Conservation (phyloP, 1,284 basidiomycete species). For the Taiwanofungus camphoratus region DNA sequence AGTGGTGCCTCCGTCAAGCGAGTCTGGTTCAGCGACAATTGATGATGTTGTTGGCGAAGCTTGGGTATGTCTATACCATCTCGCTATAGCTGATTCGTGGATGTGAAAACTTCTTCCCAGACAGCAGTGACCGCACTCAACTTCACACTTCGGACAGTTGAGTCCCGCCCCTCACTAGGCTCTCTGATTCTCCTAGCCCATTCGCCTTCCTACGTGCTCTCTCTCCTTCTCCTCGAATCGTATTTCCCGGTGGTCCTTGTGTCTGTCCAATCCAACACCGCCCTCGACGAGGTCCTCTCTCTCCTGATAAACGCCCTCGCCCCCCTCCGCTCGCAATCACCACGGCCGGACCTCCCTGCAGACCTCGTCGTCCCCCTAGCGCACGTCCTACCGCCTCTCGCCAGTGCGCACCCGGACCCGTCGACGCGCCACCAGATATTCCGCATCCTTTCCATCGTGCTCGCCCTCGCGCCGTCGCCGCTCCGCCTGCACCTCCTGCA, state of each 20-base stretch:
- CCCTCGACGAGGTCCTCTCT: conserved; percentile 52
- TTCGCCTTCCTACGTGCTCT: conserved; percentile 20
- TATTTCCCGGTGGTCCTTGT: conserved; percentile 42
- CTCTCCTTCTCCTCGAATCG: conserved; percentile 24
- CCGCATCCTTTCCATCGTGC: conserved; percentile 47
- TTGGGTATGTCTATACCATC: conserved; percentile 11
- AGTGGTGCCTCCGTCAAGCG: conserved; percentile 9
- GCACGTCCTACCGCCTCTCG: conserved; percentile 45
- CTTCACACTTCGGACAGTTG: conserved; percentile 8
- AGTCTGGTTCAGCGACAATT: not conserved
- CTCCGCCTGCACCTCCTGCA: conserved; percentile 48
- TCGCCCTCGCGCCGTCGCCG: conserved; percentile 40
- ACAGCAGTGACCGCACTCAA: conserved; percentile 18
- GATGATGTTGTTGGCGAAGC: conserved; percentile 7
- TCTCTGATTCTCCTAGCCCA: conserved; percentile 48
- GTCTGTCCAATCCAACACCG: conserved; percentile 45
- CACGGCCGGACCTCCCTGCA: conserved; percentile 30
- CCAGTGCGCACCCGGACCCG: conserved; percentile 55
- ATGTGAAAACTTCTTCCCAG: conserved; percentile 13
- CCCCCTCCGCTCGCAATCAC: conserved; percentile 16
- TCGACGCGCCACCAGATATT: conserved; percentile 52
- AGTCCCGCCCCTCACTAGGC: conserved; percentile 26
- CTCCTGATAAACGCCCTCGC: conserved; percentile 44
- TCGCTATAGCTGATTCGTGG: not conserved
- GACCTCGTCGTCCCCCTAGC: conserved; percentile 44